phyloP scores from a whole-genome alignment of 2,329 filamentous ascomycete species.

The Cephalotrichum gorgonifer region DNA sequence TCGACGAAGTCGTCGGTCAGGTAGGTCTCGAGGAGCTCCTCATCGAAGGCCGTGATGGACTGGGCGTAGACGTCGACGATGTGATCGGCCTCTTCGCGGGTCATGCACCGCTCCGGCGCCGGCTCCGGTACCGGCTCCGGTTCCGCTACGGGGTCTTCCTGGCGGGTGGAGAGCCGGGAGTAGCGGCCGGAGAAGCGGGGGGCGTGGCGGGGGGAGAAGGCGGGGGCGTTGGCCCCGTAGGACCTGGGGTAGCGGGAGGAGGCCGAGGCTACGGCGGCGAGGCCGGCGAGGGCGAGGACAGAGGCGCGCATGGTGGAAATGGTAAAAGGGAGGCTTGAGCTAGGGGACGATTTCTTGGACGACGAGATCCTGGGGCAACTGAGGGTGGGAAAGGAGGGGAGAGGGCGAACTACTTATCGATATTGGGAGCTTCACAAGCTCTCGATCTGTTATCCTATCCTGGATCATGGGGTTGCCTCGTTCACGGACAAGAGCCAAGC shows the following conservation, averaged over 20 bases:
- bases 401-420: too few relatives aligned
- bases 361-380: too few relatives aligned
- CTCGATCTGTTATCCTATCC: too few relatives aligned
- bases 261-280: background rate
- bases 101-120: constrained; percentile 10
- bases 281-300: constrained; percentile 5
- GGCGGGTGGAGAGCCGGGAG: background rate
- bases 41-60: constrained; percentile 18
- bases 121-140: background rate
- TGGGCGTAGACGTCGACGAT: constrained; percentile 17
- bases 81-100: constrained; percentile 13
- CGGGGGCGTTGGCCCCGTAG: background rate
- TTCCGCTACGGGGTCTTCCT: background rate
- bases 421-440: too few relatives aligned
- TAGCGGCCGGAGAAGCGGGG: too few relatives aligned
- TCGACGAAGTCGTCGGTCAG: constrained; percentile 18
- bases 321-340: too few relatives aligned
- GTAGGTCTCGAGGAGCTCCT: constrained; percentile 16
- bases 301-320: background rate
- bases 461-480: too few relatives aligned
- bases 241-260: background rate
- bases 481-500: too few relatives aligned
- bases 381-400: too few relatives aligned
- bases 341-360: too few relatives aligned
- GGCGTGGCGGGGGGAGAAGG: background rate